Evolutionary conservation across 1,284 basidiomycete genomes (phyloP), one percentile per base, ranked within the genome.

Genomic region (Exsudoporus floridanus): DNA sequence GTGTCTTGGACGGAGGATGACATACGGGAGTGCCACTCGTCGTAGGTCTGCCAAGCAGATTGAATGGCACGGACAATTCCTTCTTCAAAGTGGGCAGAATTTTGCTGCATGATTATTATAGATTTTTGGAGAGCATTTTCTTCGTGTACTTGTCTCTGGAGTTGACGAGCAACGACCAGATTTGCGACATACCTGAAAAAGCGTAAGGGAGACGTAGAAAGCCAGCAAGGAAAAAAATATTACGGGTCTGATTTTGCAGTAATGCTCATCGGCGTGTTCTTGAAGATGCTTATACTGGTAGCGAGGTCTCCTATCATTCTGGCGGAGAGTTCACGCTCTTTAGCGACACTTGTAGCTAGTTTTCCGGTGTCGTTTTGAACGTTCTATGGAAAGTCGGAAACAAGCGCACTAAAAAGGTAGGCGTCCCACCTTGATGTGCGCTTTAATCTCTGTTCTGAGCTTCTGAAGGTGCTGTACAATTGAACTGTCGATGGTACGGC

Each of bases 71-170:
- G 90, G 36, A 99, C 94, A 63, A 99, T 92, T 56, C 95, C 96
- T 66, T 94, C 92, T 73, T 98, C 96, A 63, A 99, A 99, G 71
- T 97, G 90, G 21, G 95, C 96, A 43, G 90, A 93, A 73, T 98
- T 98, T 65, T 98, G 90, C 71, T 99, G 96, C 85, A 98, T 98
- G 71, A 99, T 97, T 67, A 99, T 89, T 67, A 98, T 91, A n/a
- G 89, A 93, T 73, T 99, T 99, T 74, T 99, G 97, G 18, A 99
- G 83, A 0, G 95, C 86, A 68, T 99, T 99, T 75, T 99, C 97
- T 74, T 97, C 96, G 73, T 95, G 88, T 43, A 98, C 94, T 72
- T 94, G 92, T 67, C 90, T 94, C 64, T 90, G 85, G 41, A 99
- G 87, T 74, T 99, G 96, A 54, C 85, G 88, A 51, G 82, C 74